Evolutionary conservation across 1,284 basidiomycete species (phyloP).

Genomic region (Polyporus tsugae): DNA sequence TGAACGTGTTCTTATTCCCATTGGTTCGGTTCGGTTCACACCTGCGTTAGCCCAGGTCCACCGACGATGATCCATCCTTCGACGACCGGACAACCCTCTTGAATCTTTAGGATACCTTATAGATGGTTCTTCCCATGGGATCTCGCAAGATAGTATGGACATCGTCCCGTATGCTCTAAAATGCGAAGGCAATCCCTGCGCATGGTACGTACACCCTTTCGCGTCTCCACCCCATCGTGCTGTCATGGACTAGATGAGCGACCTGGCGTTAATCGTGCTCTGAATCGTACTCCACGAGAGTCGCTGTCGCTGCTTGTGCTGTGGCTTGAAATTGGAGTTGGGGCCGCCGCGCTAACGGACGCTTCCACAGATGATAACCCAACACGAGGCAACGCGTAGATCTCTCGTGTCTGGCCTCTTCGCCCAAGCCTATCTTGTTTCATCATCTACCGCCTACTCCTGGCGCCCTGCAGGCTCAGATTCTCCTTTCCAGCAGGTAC

Average conservation of each 20-base stretch:
- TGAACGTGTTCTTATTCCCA: too few species aligned
- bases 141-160: background rate
- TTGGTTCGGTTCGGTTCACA: too few species aligned
- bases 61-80: too few species aligned
- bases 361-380: constrained; percentile 6
- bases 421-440: constrained; percentile 18
- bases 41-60: too few species aligned
- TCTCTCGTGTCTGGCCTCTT: constrained; percentile 5
- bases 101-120: background rate
- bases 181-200: background rate
- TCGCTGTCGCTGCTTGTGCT: background rate
- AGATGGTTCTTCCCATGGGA: background rate
- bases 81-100: too few species aligned
- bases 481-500: background rate
- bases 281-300: too few species aligned
- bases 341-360: background rate
- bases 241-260: too few species aligned
- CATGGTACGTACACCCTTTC: background rate
- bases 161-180: background rate
- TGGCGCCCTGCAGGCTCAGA: constrained; percentile 1
- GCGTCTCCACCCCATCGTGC: too few species aligned
- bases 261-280: too few species aligned
- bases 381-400: constrained; percentile 22
- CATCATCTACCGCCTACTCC: constrained; percentile 2
- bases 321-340: background rate